A percentile compares a stretch with the other conserved stretches of the same genome.
phyloP scores from a whole-genome alignment of 805 yeast species.

The Suhomyces vadensis region DNA sequence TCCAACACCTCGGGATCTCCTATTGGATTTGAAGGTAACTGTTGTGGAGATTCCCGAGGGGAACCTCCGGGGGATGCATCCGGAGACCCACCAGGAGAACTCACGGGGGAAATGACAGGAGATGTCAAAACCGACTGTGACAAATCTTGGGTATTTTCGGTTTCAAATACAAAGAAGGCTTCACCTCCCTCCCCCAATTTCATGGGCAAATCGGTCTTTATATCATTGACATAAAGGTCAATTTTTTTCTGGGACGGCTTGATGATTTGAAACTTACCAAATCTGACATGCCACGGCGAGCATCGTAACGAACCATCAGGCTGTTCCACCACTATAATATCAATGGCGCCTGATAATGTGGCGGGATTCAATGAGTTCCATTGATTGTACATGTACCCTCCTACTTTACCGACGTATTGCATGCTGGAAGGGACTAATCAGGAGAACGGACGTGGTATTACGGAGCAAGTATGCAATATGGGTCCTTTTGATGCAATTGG shows the following conservation, averaged over 20 bases:
- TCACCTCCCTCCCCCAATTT: slow-evolving; percentile 97
- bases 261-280: slow-evolving; percentile 89
- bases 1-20: slow-evolving; percentile 38
- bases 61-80: slow-evolving; percentile 10
- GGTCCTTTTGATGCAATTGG: neutral
- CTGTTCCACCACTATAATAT: slow-evolving; percentile 91
- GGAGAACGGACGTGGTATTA: neutral
- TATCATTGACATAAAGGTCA: slow-evolving; percentile 82
- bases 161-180: slow-evolving; percentile 94
- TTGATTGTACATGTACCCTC: slow-evolving; percentile 92
- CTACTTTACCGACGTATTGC: slow-evolving; percentile 97
- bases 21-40: neutral
- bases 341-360: slow-evolving; percentile 95
- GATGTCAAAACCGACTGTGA: slow-evolving; percentile 82
- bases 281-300: slow-evolving; percentile 95
- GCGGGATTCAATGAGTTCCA: slow-evolving; percentile 98
- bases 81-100: slow-evolving; percentile 56
- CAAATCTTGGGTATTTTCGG: slow-evolving; percentile 55
- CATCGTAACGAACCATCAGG: slow-evolving; percentile 79
- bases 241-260: slow-evolving; percentile 96
- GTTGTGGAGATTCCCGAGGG: slow-evolving; percentile 7
- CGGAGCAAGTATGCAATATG: neutral
- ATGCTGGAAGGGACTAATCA: slow-evolving; percentile 41
- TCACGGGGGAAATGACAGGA: slow-evolving; percentile 71
- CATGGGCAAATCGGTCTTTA: slow-evolving; percentile 84